Evolutionary conservation across 1,284 basidiomycete genomes (phyloP).

Genomic region (Rhodotorula sp.): DNA sequence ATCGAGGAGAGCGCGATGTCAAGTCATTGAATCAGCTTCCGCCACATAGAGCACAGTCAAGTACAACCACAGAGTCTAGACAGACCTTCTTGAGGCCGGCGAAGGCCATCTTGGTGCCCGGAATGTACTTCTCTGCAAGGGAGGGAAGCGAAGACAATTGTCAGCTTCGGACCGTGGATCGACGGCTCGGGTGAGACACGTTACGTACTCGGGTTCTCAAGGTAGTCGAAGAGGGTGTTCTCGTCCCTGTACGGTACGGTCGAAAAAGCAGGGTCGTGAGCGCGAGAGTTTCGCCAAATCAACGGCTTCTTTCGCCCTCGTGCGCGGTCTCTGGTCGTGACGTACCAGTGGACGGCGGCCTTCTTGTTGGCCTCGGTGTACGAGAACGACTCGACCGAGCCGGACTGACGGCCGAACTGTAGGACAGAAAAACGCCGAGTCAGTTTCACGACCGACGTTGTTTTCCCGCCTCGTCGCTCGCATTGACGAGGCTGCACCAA

Average conservation of each 20-base stretch:
- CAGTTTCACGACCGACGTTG: not conserved
- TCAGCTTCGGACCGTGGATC: not conserved
- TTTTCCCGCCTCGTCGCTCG: no score
- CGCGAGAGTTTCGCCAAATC: no score
- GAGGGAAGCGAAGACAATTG: not conserved
- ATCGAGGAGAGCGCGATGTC: not conserved
- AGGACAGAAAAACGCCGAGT: conserved; percentile 55
- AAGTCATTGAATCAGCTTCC: not conserved
- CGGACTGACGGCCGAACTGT: conserved; percentile 77
- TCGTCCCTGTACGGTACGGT: conserved; percentile 59
- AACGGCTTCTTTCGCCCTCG: no score
- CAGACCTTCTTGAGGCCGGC: conserved; percentile 90
- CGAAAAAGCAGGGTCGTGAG: no score
- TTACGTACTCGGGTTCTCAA: conserved; percentile 48
- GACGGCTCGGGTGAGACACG: no score
- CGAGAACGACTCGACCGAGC: conserved; percentile 79
- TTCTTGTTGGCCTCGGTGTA: conserved; percentile 89
- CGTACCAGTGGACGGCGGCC: conserved; percentile 79
- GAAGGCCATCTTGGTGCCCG: conserved; percentile 83
- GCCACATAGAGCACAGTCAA: conserved; percentile 53
- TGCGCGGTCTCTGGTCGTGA: not conserved
- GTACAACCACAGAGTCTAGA: no score
- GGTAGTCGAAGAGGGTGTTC: conserved; percentile 87
- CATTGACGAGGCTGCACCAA: no score
- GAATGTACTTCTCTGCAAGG: conserved; percentile 69